Evolutionary conservation across 2,329 filamentous ascomycete genomes (phyloP), one percentile per base, ranked within the genome.

Genomic region (Boeremia lycopersici): DNA sequence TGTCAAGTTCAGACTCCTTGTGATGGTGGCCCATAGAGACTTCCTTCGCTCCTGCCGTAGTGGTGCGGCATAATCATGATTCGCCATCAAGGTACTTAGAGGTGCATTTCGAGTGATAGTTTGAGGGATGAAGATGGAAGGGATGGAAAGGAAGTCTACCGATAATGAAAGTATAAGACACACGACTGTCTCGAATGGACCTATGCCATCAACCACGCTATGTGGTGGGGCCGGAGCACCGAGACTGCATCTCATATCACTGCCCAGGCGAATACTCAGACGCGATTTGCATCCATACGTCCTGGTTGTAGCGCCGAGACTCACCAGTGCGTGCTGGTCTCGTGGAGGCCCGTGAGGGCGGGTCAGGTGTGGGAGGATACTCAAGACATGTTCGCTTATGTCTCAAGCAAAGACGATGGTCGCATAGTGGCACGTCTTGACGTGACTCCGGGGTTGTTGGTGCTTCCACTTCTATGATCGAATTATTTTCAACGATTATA

Each of bases 261-360:
- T 17, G 13, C 13, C 40, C 33, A 39, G 17, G 10, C 17, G 10
- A 11, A 33, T 31, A 54, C 11, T 46, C 52, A 25, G n/a, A 4
- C 2, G 40, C 40, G n/a, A 54, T 34, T n/a, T 54, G 29, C 41
- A 54, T 40, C 45, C 52, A 54, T 6, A 54, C 25, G 36, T 54
- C 52, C 6, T 28, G n/a, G 19, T 45, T 35, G 26, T 29, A 28
- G 6, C 17, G 41, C 25, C 23, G 29, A 35, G 29, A 40, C 33
- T 23, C 13, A 1, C 9, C 6, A 13, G 23, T 23, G 19, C 13
- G n/a, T 40, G n/a, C 25, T 26, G 8, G 15, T 2, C 17, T 23
- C 6, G n/a, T 25, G 6, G 29, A 19, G 12, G 34, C 6, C n/a
- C 2, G 34, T 13, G 12, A 36, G 26, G n/a, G 25, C 4, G 26